phyloP scores from a whole-genome alignment of 2,329 filamentous ascomycete genomes.

The Sarocladiaceae sp. region DNA sequence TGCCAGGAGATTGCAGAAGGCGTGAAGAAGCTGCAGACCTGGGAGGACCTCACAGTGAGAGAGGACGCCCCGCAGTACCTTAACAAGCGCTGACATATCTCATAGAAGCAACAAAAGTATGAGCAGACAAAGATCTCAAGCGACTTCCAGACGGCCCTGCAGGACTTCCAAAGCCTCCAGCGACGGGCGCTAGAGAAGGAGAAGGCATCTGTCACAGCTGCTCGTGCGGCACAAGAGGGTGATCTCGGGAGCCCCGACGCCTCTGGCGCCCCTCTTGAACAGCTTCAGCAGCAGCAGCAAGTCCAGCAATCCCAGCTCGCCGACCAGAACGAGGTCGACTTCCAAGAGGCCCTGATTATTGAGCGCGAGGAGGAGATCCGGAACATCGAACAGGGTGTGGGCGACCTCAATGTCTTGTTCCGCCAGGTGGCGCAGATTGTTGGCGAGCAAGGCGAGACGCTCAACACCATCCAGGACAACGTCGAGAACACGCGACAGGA shows the following conservation, averaged over 20 bases:
- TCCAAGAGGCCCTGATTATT: conserved; percentile 90
- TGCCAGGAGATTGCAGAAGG: conserved; percentile 93
- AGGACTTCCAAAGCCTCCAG: conserved; percentile 91
- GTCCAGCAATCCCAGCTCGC: conserved; percentile 77
- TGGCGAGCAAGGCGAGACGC: conserved; percentile 80
- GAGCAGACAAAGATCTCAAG: conserved; percentile 91
- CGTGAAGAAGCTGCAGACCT: conserved; percentile 84
- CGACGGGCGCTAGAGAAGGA: conserved; percentile 87
- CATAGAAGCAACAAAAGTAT: conserved; percentile 87
- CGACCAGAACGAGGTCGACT: conserved; percentile 91
- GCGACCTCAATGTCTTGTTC: conserved; percentile 94
- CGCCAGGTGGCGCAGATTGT: conserved; percentile 98
- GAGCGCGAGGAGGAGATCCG: conserved; percentile 96
- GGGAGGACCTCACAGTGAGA: conserved; percentile 74
- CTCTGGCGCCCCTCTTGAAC: conserved; percentile 29
- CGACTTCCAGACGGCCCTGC: conserved; percentile 82
- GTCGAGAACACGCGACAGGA: conserved; percentile 77
- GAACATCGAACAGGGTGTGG: conserved; percentile 94
- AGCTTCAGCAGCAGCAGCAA: conserved; percentile 55
- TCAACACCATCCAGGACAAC: conserved; percentile 84
- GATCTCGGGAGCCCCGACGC: conserved; percentile 29
- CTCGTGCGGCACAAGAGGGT: conserved; percentile 71
- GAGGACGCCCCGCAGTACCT: background rate
- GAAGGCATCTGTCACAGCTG: conserved; percentile 75
- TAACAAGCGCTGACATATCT: conserved; percentile 1